phyloP scores from a whole-genome alignment of 768 basidiomycete species.

The Lactifluus echinatus region DNA sequence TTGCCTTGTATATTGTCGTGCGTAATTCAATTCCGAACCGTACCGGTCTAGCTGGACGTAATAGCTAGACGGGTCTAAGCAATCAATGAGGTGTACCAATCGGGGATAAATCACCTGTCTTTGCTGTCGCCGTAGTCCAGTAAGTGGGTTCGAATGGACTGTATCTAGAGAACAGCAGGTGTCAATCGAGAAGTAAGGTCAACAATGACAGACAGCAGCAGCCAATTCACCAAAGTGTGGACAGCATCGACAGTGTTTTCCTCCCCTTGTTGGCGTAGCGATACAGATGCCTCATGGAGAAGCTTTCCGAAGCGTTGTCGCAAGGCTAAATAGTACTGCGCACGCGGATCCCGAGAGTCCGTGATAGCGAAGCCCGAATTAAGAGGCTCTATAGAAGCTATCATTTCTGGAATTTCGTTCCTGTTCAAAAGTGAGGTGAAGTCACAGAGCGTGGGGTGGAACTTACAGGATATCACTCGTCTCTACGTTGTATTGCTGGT shows the following conservation, averaged over 20 bases:
- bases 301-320: constrained; percentile 58
- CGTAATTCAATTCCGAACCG: constrained; percentile 52
- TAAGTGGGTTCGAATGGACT: constrained; percentile 62
- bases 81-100: constrained; percentile 11
- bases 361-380: constrained; percentile 57
- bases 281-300: constrained; percentile 60
- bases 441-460: not conserved
- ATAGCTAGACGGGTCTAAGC: constrained; percentile 33
- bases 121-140: constrained; percentile 67
- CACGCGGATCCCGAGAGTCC: constrained; percentile 49
- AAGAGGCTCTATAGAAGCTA: constrained; percentile 52
- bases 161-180: constrained; percentile 34
- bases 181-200: not conserved
- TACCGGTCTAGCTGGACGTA: constrained; percentile 50
- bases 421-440: constrained; percentile 29
- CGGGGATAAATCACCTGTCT: constrained; percentile 37
- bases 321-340: constrained; percentile 43
- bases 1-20: constrained; percentile 59
- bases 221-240: constrained; percentile 45
- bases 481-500: constrained; percentile 33
- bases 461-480: constrained; percentile 66
- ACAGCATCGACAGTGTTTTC: constrained; percentile 79
- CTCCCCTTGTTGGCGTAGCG: constrained; percentile 63
- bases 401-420: constrained; percentile 70
- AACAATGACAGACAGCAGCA: not conserved